Evolutionary conservation across 1,284 basidiomycete genomes (phyloP).

Genomic region (Amylostereum chailletii): DNA sequence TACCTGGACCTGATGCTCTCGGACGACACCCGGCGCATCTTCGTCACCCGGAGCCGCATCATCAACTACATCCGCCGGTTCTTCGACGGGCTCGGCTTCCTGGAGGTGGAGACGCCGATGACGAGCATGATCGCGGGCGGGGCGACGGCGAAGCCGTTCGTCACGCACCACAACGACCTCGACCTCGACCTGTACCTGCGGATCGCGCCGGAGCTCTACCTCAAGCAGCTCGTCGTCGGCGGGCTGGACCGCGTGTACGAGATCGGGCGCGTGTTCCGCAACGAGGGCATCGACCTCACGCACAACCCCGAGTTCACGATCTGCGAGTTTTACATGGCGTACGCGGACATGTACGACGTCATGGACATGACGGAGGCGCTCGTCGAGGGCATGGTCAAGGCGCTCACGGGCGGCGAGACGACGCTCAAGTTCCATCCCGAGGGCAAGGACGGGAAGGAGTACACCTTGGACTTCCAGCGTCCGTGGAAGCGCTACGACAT

Average conservation of each 20-base stretch:
- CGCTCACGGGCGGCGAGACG: constrained; percentile 76
- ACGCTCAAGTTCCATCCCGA: constrained; percentile 89
- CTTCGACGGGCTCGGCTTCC: constrained; percentile 89
- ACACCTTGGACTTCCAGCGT: constrained; percentile 82
- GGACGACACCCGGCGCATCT: constrained; percentile 84
- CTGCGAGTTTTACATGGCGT: constrained; percentile 99
- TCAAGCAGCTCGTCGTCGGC: constrained; percentile 97
- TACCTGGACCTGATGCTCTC: constrained; percentile 98
- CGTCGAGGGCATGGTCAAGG: constrained; percentile 89
- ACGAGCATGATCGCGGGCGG: constrained; percentile 96
- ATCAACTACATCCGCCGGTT: constrained; percentile 90
- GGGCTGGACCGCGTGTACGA: constrained; percentile 98
- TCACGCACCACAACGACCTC: constrained; percentile 99
- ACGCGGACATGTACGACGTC: constrained; percentile 98
- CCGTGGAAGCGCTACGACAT: constrained; percentile 99
- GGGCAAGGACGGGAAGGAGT: constrained; percentile 76
- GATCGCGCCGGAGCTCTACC: constrained; percentile 95
- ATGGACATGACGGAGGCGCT: constrained; percentile 97
- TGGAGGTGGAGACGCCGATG: constrained; percentile 99
- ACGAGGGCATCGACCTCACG: constrained; percentile 98
- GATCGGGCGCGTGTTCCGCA: constrained; percentile 96
- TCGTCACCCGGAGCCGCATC: constrained; percentile 83
- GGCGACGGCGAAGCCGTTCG: constrained; percentile 96
- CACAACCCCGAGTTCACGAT: constrained; percentile 98
- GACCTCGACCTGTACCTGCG: constrained; percentile 97